Evolutionary conservation across 805 yeast genomes (phyloP).

Genomic region (Scheffersomyces coipomensis): DNA sequence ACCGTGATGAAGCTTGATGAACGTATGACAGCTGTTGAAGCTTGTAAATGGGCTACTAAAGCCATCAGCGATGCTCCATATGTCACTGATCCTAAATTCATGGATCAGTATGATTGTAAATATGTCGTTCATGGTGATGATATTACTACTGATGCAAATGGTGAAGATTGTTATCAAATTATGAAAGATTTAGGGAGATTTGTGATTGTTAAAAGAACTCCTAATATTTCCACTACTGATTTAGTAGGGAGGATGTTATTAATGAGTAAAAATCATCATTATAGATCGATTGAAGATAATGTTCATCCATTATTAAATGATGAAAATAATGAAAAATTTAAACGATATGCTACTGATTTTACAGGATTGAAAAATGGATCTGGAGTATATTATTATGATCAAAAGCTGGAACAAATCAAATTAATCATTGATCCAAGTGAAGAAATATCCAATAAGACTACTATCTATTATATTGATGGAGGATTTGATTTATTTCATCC

Average conservation of each 20-base stretch:
- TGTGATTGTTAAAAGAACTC: conserved; percentile 89
- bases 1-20: conserved; percentile 87
- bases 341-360: conserved; percentile 57
- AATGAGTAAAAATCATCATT: conserved; percentile 59
- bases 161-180: conserved; percentile 85
- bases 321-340: conserved; percentile 43
- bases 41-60: conserved; percentile 83
- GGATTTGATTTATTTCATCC: conserved; percentile 91
- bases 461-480: conserved; percentile 66
- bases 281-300: conserved; percentile 22
- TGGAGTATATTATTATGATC: conserved; percentile 49
- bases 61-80: conserved; percentile 84
- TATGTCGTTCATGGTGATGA: conserved; percentile 99
- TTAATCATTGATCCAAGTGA: conserved; percentile 34
- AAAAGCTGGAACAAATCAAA: conserved; percentile 21
- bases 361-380: conserved; percentile 61
- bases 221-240: conserved; percentile 93
- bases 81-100: conserved; percentile 80
- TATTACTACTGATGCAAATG: conserved; percentile 93
- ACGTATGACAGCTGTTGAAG: conserved; percentile 79
- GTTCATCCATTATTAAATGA: conserved; percentile 25
- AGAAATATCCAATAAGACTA: conserved; percentile 11
- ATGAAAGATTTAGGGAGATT: conserved; percentile 86
- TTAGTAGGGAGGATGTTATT: conserved; percentile 84
- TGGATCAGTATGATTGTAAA: conserved; percentile 72